Base-by-base conservation (phyloP, 139 green algal genomes). In the Marvania coccoides region DNA sequence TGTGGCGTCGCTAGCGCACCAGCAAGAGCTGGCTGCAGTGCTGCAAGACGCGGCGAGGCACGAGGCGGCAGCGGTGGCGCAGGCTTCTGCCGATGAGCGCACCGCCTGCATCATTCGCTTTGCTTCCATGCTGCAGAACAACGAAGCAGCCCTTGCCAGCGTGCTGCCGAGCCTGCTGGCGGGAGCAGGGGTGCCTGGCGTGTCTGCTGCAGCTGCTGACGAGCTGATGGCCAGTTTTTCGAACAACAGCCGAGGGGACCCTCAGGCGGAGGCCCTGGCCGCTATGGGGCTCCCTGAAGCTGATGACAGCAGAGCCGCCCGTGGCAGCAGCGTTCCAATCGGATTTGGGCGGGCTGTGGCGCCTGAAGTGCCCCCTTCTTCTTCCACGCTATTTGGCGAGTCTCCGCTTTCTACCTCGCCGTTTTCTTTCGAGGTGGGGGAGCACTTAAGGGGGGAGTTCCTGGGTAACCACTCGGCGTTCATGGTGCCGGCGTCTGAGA, bases 31-130 rank as follows among this genome's bases (percentile, higher is more conserved):
- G 34, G 58, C 67, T 6, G 59, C 58, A 6, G 65, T 80, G 40
- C 61, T 80, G 19, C 57, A 69, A 33, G 71, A 80, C 12, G 67
- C 70, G 23, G 65, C 74, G 3, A 33, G 40, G 3, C 70, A 80
- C 19, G 58, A 81, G 57, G 63, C 61, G 1, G 33, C 53, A n/a
- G 69, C 56, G 2, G 56, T 67, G 29, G 26, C 24, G 23, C 35
- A 74, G 39, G 67, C 67, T 10, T 53, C 59, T 31, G 28, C 45
- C 2, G 58, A 58, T 3, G 67, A 74, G 51, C 67, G 67, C 29
- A 51, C 40, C 14, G 19, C 35, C 30, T 68, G 67, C 61, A 42
- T 68, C 19, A 38, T 60, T 14, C 57, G 57, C 37, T 74, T 74
- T 37, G 45, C 67, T 6, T 33, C 55, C 6, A 67, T 74, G 48